Evolutionary conservation across 2,329 filamentous ascomycete species (phyloP).

Genomic region (Mycosphaerella arachidis): DNA sequence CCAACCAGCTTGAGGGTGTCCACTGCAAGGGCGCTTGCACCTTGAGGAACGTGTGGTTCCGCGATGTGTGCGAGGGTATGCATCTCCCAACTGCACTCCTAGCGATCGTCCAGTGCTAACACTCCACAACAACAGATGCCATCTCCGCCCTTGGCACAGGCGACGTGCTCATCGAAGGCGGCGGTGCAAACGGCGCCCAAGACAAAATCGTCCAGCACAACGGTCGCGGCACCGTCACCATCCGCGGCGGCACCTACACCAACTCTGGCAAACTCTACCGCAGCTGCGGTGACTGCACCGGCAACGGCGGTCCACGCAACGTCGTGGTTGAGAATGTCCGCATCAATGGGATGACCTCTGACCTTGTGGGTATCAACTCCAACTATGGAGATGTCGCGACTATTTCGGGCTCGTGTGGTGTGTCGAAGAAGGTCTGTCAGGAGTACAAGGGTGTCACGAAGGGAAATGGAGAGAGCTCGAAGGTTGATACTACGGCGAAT

Average conservation of each 20-base stretch:
- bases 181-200: conserved; percentile 36
- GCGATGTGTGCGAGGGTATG: conserved; percentile 39
- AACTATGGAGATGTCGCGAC: conserved; percentile 19
- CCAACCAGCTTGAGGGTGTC: conserved; percentile 48
- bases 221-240: conserved; percentile 37
- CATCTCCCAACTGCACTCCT: too few species aligned
- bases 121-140: conserved; percentile 24
- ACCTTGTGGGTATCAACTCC: conserved; percentile 17
- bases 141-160: conserved; percentile 36
- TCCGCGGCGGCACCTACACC: conserved; percentile 42
- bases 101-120: too few species aligned
- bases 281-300: conserved; percentile 49
- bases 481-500: conserved; percentile 9
- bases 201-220: conserved; percentile 45
- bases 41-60: conserved; percentile 45
- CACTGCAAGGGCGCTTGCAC: conserved; percentile 50
- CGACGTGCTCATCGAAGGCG: conserved; percentile 34
- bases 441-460: conserved; percentile 15
- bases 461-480: conserved; percentile 9
- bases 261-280: conserved; percentile 49
- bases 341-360: conserved; percentile 16
- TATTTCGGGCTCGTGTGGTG: conserved; percentile 17
- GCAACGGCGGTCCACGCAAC: conserved; percentile 20
- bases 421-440: conserved; percentile 17
- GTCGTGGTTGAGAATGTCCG: conserved; percentile 16